phyloP scores from a whole-genome alignment of 768 basidiomycete genomes.

The Postia placenta region DNA sequence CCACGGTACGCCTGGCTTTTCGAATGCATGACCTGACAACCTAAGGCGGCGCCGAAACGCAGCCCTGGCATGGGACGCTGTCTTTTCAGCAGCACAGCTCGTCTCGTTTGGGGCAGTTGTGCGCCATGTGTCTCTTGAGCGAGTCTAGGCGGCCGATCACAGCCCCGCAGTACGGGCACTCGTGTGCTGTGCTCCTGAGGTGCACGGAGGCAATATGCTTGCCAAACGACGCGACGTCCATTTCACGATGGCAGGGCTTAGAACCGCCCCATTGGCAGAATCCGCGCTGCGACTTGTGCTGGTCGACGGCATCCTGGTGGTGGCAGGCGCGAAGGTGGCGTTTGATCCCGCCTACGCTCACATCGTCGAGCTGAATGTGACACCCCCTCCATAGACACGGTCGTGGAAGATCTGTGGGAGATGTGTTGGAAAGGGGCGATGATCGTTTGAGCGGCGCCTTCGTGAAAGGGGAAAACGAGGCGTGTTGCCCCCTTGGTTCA shows the following conservation, averaged over 20 bases:
- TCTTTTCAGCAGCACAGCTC: not conserved
- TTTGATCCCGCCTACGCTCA: not conserved
- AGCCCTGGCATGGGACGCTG: not conserved
- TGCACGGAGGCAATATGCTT: constrained; percentile 3
- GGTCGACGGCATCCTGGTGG: not conserved
- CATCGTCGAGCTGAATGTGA: not conserved
- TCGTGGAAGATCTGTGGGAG: no score
- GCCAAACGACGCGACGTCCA: not conserved
- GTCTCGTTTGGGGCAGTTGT: not conserved
- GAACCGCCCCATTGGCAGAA: not conserved
- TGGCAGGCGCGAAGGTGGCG: constrained; percentile 1
- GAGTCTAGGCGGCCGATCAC: not conserved
- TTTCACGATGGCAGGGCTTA: not conserved
- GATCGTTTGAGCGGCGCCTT: no score
- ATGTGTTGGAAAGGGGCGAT: no score
- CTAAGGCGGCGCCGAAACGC: no score
- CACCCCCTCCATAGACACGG: not conserved
- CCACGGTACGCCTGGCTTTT: no score
- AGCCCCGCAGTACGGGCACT: not conserved
- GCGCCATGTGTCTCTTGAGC: not conserved
- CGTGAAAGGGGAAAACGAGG: no score
- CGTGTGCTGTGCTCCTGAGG: not conserved
- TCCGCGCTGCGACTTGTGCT: not conserved
- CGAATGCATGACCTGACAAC: no score
- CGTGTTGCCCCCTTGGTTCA: no score